Evolutionary conservation across 768 basidiomycete species (phyloP).

Genomic region (Panus rudis): DNA sequence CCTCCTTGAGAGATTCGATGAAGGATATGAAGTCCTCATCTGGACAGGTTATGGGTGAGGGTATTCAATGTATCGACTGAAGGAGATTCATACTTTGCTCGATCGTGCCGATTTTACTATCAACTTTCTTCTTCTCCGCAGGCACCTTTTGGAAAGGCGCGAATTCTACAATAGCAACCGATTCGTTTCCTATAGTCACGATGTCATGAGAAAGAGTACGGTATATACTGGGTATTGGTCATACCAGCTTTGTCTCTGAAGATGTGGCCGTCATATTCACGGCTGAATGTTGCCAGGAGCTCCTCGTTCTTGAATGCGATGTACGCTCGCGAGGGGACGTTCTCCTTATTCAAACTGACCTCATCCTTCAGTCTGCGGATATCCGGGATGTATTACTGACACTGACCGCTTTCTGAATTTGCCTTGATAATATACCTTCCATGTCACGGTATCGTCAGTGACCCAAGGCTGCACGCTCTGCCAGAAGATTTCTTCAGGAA

Average conservation of each 20-base stretch:
- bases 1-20: constrained; percentile 61
- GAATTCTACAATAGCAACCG: constrained; percentile 86
- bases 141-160: constrained; percentile 89
- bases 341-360: constrained; percentile 73
- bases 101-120: constrained; percentile 80
- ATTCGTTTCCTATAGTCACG: constrained; percentile 67
- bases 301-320: constrained; percentile 81
- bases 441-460: constrained; percentile 57
- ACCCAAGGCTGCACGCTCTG: constrained; percentile 84
- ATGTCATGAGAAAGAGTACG: not conserved
- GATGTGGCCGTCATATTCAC: constrained; percentile 84
- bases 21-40: constrained; percentile 85
- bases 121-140: constrained; percentile 64
- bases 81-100: constrained; percentile 60
- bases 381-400: not conserved
- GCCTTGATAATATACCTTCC: constrained; percentile 62
- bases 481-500: constrained; percentile 94
- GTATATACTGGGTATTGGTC: constrained; percentile 15
- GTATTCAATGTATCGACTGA: not conserved
- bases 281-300: constrained; percentile 63
- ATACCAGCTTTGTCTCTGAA: constrained; percentile 89
- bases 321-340: constrained; percentile 82
- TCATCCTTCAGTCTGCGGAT: not conserved
- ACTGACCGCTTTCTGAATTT: constrained; percentile 64
- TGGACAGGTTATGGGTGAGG: constrained; percentile 20